phyloP scores from a whole-genome alignment of 2,329 filamentous ascomycete species.

The Colletotrichum sojae region DNA sequence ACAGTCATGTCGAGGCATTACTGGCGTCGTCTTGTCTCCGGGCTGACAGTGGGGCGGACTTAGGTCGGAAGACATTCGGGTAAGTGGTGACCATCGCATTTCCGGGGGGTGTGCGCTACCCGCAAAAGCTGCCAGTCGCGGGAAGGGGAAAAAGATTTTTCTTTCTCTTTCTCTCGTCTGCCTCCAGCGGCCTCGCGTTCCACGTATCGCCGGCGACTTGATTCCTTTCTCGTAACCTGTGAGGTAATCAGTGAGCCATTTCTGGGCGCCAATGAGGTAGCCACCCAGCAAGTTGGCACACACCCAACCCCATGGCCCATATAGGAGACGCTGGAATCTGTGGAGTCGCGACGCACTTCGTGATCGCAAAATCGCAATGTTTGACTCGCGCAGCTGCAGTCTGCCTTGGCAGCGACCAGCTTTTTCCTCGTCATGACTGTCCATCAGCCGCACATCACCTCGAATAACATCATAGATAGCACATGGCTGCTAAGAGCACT shows the following conservation, averaged over 20 bases:
- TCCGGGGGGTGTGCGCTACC: background rate
- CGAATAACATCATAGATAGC: background rate
- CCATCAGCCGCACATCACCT: constrained; percentile 3
- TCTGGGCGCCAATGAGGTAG: no score
- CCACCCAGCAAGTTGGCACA: no score
- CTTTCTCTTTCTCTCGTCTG: background rate
- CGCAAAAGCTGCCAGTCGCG: constrained; percentile 19
- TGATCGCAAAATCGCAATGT: constrained; percentile 28
- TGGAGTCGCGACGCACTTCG: constrained; percentile 26
- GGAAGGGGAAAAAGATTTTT: background rate
- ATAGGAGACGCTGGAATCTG: constrained; percentile 4
- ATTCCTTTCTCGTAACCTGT: constrained; percentile 8
- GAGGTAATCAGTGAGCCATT: no score
- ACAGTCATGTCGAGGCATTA: constrained; percentile 9
- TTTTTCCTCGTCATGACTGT: constrained; percentile 7
- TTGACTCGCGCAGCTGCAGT: constrained; percentile 27
- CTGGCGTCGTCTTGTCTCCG: background rate
- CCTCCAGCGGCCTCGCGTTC: no score
- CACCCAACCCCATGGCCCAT: background rate
- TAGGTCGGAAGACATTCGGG: constrained; percentile 25
- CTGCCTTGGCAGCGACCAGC: constrained; percentile 28
- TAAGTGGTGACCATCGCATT: constrained; percentile 13
- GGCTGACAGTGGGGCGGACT: constrained; percentile 19
- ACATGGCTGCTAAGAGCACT: background rate
- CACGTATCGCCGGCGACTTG: background rate